Evolutionary conservation across 2,329 filamentous ascomycete species (phyloP), one percentile per base, ranked within the genome.

Genomic region (Botryotinia narcissicola): DNA sequence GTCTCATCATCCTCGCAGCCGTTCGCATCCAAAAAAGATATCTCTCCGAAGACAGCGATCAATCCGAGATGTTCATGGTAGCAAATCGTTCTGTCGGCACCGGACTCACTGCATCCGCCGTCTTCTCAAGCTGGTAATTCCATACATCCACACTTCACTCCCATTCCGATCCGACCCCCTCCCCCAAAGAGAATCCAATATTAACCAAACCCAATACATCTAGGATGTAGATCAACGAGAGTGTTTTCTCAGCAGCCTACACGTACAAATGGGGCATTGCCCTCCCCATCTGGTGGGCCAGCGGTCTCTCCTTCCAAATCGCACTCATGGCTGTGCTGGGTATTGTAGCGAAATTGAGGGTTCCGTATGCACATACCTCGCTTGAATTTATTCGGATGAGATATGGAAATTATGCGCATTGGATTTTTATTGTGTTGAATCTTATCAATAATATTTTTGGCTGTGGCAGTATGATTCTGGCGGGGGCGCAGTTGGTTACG

Each of bases 181-280:
- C 40, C 35, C 7, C 40, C n/a, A n/a, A 12, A 42, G 25, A 54
- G 9, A 7, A 42, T 16, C 4, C n/a, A 14, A 22, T 42, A 3
- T 16, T 68, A 42, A 68, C 22, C 46, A 57, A 22, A 54, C 18
- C 32, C 20, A 1, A 68, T 22, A 40, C 25, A 14, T 12, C 22
- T 29, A 67, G 63, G 63, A 82, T 83, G 80, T 84, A 83, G 83
- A 84, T 83, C 74, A 84, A 84, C 64, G 83, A 84, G 74, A 84
- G 80, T 42, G 82, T 84, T 35, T 80, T 83, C 66, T 80, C 79
- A 0, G 79, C 81, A 1, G 81, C 80, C 35, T 81, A 82, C 73
- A 80, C 80, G 91, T 96, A 96, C 82, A 86, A 88, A 74, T 94
- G 94, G 78, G 88, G 89, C 60, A 86, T 90, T 46, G 88, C 86